Evolutionary conservation across 202 grass and related monocot species (phyloP), one percentile per base, ranked within the genome.

Genomic region (Dendrocalamus latiflorus): DNA sequence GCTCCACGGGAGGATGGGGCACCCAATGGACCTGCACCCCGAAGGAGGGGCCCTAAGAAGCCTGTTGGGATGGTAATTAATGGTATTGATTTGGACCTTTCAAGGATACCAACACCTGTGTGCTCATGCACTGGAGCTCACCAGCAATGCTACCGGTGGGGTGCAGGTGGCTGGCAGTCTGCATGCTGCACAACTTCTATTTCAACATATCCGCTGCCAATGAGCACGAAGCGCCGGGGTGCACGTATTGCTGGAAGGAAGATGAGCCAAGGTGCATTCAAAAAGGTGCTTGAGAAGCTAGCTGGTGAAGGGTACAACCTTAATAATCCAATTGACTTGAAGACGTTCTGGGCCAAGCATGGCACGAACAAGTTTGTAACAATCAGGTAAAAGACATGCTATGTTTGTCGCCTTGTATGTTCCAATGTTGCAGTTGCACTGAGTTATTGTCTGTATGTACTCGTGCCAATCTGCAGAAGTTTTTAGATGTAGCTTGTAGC

Each of bases 331-430:
- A 92, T 95, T 88, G 90, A 95, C 78, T 86, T 92, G 64, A 90
- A 84, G 81, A 89, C 79, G 1, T 95, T 92, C 72, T 95, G 93
- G 93, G 85, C 93, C 47, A 95, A 95, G 85, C 90, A 95, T 65
- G 93, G 90, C 21, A 90, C 90, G 12, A 95, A 95, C 76, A 92
- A 92, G 80, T 95, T 95, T 81, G 93, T 95, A 58, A 90, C 88
- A 1, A 95, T 95, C 68, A 92, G 84, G 83, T 95, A 88, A 88
- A 78, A 68, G 14, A 57, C 54, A 66, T 65, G 77, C 26, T 61
- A 10, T 87, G 85, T 77, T 63, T 49, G 37, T 72, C 1, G 10
- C 65, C 44, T 47, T 82, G 72, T 88, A 85, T 70, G 81, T 36
- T 65, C 56, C 50, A 81, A 48, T 42, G 16, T 9, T 74, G 64